Base-by-base conservation (phyloP, 1,284 basidiomycete species). In the Cystodermella granulosa region DNA sequence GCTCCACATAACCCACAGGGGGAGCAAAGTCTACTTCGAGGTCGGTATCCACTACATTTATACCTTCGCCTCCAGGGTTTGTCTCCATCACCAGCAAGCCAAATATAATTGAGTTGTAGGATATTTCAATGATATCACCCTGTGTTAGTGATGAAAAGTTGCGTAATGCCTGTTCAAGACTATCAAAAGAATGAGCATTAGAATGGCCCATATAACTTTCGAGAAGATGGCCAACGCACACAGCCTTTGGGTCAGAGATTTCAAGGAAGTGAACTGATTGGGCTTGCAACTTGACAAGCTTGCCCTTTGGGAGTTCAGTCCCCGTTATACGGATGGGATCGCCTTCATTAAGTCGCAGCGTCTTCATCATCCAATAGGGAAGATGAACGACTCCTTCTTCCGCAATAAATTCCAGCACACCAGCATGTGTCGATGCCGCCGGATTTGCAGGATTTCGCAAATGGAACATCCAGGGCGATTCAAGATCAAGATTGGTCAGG, bases 301-400 rank as follows among this genome's bases (percentile, higher is more conserved):
- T 92, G 52, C 96, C 96, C 70, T 98, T 98, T 0, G 84, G 84
- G 13, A 98, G 75, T 48, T 87, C 83, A 0, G 87, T 77, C 2
- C 94, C 94, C 2, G 87, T 93, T 36, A 98, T 83, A 28, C 93
- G 84, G 50, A 99, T 89, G 4, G 91, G 84, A 69, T 98, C 95
- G 13, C 96, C 96, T 66, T 99, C 96, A 42, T 86, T 85, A 22
- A 99, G 71, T 21, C 87, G 80, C 7, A 99, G 73, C 6, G 91
- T 91, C 68, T 89, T 91, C 96, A 99, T 99, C 92, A 98, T 97
- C 96, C 96, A 99, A 53, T 92, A 89, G 0, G 96, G 96, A 13
- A 99, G 74, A 70, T 98, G 89, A 3, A 96, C 94, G 17, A 88
- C 79, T 14, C 96, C 96, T 65, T 98, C 94, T 48, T 97, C 89